A percentile compares a stretch with the other conserved stretches of the same genome.
phyloP scores from a whole-genome alignment of 2,329 filamentous ascomycete genomes.

The Corynespora cassiicola region DNA sequence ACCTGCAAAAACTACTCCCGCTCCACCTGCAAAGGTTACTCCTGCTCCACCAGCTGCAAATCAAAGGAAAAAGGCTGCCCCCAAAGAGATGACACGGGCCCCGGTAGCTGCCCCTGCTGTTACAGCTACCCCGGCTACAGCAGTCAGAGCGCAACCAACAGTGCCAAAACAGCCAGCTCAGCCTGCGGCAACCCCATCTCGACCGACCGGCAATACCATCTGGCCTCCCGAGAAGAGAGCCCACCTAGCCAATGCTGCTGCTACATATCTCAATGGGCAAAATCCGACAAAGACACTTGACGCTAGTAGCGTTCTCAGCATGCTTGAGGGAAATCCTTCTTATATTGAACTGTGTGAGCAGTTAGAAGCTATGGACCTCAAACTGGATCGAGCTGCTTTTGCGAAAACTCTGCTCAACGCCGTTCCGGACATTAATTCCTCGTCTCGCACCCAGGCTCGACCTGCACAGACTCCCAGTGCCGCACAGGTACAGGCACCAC shows the following conservation, averaged over 20 bases:
- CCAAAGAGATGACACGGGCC: too few relatives aligned
- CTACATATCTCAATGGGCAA: conserved; percentile 52
- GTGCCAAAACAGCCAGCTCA: conserved; percentile 10
- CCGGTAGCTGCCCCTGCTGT: conserved; percentile 4
- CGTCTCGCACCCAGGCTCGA: conserved; percentile 22
- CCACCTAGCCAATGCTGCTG: conserved; percentile 57
- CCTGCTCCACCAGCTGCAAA: conserved; percentile 23
- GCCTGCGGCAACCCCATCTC: conserved; percentile 5
- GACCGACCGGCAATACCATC: conserved; percentile 43
- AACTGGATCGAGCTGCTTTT: conserved; percentile 59
- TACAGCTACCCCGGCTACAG: conserved; percentile 8
- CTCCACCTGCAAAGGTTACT: conserved; percentile 25
- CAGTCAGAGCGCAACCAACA: conserved; percentile 9
- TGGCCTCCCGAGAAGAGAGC: conserved; percentile 61
- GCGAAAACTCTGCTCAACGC: conserved; percentile 58
- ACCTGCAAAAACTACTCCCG: conserved; percentile 12
- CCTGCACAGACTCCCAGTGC: conserved; percentile 14
- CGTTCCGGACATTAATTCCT: conserved; percentile 50
- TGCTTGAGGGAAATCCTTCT: conserved; percentile 61
- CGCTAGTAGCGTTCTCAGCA: conserved; percentile 49
- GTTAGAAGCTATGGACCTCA: conserved; percentile 57
- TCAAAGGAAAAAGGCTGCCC: conserved; percentile 26
- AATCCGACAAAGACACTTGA: conserved; percentile 51
- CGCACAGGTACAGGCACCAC: conserved; percentile 11
- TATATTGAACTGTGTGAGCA: conserved; percentile 63